phyloP scores from a whole-genome alignment of 164 flowering plant genomes.

The Chloranthus sessilifolius region DNA sequence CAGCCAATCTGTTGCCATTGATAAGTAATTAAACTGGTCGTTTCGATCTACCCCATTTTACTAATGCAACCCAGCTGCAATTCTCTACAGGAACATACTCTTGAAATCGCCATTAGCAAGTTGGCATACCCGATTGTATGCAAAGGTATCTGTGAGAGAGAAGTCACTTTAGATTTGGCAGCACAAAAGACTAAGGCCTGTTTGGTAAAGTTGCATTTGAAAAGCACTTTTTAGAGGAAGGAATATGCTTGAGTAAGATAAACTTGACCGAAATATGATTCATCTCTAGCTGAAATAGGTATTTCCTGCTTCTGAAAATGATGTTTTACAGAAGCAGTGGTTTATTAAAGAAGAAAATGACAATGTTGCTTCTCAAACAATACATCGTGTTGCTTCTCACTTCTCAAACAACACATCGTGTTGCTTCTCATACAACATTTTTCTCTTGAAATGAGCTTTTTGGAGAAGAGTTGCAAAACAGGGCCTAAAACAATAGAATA shows the following conservation, averaged over 20 bases:
- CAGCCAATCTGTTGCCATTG: not conserved
- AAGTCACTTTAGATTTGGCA: not conserved
- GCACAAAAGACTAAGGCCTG: not conserved
- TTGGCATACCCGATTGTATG: conserved; percentile 66
- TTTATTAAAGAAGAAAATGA: too few species aligned
- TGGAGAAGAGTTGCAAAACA: too few species aligned
- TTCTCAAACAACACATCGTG: too few species aligned
- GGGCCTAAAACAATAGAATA: not conserved
- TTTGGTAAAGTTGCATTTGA: too few species aligned
- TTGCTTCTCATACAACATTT: too few species aligned
- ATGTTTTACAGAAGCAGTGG: not conserved
- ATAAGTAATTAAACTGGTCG: not conserved
- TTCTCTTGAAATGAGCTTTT: too few species aligned
- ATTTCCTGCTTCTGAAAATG: too few species aligned
- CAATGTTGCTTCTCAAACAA: too few species aligned
- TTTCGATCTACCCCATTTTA: not conserved
- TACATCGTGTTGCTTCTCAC: too few species aligned
- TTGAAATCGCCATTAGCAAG: conserved; percentile 80
- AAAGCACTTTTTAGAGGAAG: too few species aligned
- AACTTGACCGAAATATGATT: not conserved
- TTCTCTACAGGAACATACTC: conserved; percentile 62
- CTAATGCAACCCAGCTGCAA: not conserved
- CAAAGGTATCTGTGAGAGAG: conserved; percentile 37
- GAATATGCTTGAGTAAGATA: too few species aligned
- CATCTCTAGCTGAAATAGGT: too few species aligned